Conservation (phyloP, 1,284 basidiomycete genomes). For the Hymenochaete sp. region DNA sequence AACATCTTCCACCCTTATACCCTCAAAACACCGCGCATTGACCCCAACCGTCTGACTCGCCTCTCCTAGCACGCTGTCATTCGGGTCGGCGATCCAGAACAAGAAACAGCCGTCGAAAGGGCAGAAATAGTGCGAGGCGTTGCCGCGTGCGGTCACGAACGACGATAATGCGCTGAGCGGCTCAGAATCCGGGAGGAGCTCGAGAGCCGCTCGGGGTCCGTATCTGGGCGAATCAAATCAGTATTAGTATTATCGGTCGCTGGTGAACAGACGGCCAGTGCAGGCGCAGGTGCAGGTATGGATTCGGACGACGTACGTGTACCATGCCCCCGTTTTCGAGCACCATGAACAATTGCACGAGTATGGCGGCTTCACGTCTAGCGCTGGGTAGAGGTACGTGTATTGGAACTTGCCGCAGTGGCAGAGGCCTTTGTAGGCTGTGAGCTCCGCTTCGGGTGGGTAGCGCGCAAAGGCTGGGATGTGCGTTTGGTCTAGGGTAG, state of each 20-base stretch:
- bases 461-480: neutral
- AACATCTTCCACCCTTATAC: no score
- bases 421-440: conserved; percentile 16
- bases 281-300: neutral
- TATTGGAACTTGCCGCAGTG: conserved; percentile 18
- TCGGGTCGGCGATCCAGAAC: conserved; percentile 4
- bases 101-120: conserved; percentile 2
- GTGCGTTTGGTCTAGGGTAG: neutral
- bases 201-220: conserved; percentile 1
- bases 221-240: neutral
- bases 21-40: no score
- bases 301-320: conserved; percentile 11
- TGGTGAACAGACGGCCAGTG: no score
- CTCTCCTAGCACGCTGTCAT: no score
- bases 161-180: conserved; percentile 1
- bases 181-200: conserved; percentile 3
- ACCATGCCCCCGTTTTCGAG: conserved; percentile 8
- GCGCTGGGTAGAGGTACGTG: conserved; percentile 11
- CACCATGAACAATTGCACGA: conserved; percentile 16
- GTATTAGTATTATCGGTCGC: neutral
- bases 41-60: no score
- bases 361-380: conserved; percentile 4
- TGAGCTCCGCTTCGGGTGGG: conserved; percentile 10
- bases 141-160: neutral
- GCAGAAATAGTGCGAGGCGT: conserved; percentile 7